phyloP scores from a whole-genome alignment of 1,284 basidiomycete species.

The Ustilago vetiveriae region DNA sequence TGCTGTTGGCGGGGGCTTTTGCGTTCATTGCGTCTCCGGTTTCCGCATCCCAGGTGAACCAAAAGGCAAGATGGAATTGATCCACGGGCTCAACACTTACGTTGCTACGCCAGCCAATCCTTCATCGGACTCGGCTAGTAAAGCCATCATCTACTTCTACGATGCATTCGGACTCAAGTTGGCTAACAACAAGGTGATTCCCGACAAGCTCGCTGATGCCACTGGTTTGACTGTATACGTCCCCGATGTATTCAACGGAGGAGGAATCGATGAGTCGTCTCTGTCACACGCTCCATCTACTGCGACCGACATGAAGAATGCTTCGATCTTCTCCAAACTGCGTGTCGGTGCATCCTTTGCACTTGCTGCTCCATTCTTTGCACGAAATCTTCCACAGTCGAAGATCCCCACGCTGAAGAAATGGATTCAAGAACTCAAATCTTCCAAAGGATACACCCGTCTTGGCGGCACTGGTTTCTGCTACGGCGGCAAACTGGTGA shows the following conservation, averaged over 20 bases:
- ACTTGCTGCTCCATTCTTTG: constrained; percentile 29
- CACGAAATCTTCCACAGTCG: constrained; percentile 21
- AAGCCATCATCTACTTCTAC: constrained; percentile 73
- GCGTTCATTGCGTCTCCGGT: constrained; percentile 52
- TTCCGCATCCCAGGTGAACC: constrained; percentile 51
- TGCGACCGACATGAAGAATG: constrained; percentile 19
- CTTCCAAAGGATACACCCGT: constrained; percentile 72
- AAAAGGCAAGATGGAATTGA: constrained; percentile 36
- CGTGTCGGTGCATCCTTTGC: constrained; percentile 14
- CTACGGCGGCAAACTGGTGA: constrained; percentile 71
- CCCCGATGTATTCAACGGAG: constrained; percentile 55
- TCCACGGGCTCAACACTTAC: constrained; percentile 57
- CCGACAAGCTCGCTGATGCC: constrained; percentile 72
- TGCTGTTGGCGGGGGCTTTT: constrained; percentile 23
- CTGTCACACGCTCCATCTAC: constrained; percentile 27
- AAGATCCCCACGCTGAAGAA: constrained; percentile 20
- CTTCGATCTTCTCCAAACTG: constrained; percentile 33
- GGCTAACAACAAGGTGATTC: constrained; percentile 72
- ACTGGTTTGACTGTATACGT: constrained; percentile 75
- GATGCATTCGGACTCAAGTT: constrained; percentile 71
- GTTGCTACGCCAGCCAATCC: constrained; percentile 56
- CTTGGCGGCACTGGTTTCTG: constrained; percentile 77
- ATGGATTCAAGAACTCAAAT: constrained; percentile 64
- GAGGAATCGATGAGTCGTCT: constrained; percentile 21
- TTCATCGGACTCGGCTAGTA: constrained; percentile 35